A percentile compares a stretch with the other conserved stretches of the same genome.
These are phyloP conservation scores for Symbiodinium natans DNA, from an alignment of 73 alveolate species.

Conservation along the genomic window DNA sequence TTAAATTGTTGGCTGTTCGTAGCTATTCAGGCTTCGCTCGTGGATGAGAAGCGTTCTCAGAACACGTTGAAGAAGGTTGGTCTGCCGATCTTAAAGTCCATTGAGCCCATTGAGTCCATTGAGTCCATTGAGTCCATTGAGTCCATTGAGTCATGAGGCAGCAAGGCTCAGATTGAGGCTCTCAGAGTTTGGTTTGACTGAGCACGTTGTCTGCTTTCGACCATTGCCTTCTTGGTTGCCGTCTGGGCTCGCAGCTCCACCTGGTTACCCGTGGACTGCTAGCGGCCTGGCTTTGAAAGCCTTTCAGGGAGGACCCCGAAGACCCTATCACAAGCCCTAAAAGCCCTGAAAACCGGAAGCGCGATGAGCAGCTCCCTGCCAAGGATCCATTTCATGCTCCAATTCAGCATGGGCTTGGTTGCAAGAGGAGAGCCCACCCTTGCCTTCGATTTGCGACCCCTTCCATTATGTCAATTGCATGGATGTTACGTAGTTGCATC, in stretches of 20 bases:
- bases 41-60: background rate
- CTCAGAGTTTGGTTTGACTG: too few species aligned
- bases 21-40: constrained; percentile 17
- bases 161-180: too few species aligned
- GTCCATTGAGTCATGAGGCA: too few species aligned
- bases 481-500: too few species aligned
- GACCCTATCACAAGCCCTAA: background rate
- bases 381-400: background rate
- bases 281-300: background rate
- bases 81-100: background rate
- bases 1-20: background rate
- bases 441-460: too few species aligned
- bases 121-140: too few species aligned
- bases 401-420: constrained; percentile 2
- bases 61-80: constrained; percentile 39
- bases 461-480: too few species aligned
- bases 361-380: background rate
- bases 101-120: too few species aligned
- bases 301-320: background rate
- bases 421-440: background rate
- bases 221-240: too few species aligned
- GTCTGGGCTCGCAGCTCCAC: background rate
- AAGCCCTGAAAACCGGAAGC: too few species aligned
- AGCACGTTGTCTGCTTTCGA: too few species aligned
- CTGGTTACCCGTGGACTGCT: background rate